Evolutionary conservation across 192 early-diverging fungal genomes (phyloP).

Genomic region (Backusella macrospora): DNA sequence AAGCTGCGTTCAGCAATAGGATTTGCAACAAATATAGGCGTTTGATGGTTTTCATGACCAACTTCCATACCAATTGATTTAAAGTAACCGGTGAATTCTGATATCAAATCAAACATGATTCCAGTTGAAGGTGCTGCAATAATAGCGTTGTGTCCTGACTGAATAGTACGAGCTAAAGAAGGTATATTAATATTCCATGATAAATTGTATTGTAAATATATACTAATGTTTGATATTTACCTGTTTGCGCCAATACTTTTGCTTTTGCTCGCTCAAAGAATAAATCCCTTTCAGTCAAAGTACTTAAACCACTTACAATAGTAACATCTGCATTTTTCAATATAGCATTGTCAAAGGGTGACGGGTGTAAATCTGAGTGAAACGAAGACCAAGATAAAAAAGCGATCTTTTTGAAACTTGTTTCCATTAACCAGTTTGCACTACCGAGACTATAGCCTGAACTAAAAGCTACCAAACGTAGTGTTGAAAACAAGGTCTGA

Average conservation of each 20-base stretch:
- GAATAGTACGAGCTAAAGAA: conserved; percentile 29
- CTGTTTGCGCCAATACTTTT: conserved; percentile 45
- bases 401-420: conserved; percentile 57
- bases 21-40: conserved; percentile 72
- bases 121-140: conserved; percentile 72
- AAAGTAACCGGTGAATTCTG: conserved; percentile 58
- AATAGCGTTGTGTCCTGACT: conserved; percentile 67
- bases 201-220: neutral
- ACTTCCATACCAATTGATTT: conserved; percentile 55
- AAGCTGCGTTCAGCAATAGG: conserved; percentile 77
- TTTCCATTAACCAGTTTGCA: conserved; percentile 74
- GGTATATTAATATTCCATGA: neutral
- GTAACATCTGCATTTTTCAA: conserved; percentile 47
- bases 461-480: conserved; percentile 61
- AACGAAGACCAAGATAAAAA: conserved; percentile 52
- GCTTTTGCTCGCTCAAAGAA: conserved; percentile 40
- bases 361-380: conserved; percentile 49
- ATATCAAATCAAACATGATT: conserved; percentile 74
- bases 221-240: conserved; percentile 16
- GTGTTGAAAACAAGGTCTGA: conserved; percentile 21
- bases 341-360: conserved; percentile 48
- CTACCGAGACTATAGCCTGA: conserved; percentile 75
- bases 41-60: conserved; percentile 40
- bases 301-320: conserved; percentile 46
- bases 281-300: conserved; percentile 20